A percentile compares a stretch with the other conserved stretches of the same genome.
These are phyloP conservation scores for Cytidiella melzeri DNA, from an alignment of 768 basidiomycete species.

Conservation along the genomic window DNA sequence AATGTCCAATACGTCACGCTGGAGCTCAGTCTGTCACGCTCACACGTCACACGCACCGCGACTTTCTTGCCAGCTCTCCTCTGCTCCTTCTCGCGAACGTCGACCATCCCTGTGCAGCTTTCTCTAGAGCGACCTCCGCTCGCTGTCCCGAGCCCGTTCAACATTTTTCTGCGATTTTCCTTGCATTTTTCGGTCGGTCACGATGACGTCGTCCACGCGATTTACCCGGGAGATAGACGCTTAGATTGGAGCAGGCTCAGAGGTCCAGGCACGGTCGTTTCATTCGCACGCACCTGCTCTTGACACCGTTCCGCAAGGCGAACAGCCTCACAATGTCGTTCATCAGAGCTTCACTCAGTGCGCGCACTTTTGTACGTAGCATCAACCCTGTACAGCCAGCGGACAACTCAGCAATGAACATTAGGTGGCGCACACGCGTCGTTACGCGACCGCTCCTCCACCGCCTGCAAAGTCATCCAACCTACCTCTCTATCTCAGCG, in stretches of 20 bases:
- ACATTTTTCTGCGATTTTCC: background rate
- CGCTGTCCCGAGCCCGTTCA: background rate
- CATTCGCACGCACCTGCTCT: background rate
- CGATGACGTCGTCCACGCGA: background rate
- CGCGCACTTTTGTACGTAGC: slow-evolving; percentile 6
- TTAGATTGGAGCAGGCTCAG: background rate
- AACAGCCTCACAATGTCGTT: slow-evolving; percentile 12
- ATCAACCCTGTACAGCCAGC: too few relatives aligned
- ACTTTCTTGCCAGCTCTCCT: too few relatives aligned
- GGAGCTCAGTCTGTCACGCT: background rate
- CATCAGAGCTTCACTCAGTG: slow-evolving; percentile 9
- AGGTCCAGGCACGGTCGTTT: too few relatives aligned
- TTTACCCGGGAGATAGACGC: background rate
- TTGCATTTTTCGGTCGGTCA: background rate
- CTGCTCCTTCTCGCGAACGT: too few relatives aligned
- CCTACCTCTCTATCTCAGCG: slow-evolving; percentile 41
- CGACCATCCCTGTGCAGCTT: background rate
- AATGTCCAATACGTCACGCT: background rate
- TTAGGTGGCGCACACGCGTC: slow-evolving; percentile 30
- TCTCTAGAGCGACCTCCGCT: too few relatives aligned
- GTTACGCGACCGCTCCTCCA: slow-evolving; percentile 42
- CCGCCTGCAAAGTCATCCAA: slow-evolving; percentile 41
- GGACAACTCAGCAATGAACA: too few relatives aligned
- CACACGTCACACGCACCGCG: background rate
- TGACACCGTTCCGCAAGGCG: background rate